Base-by-base conservation (phyloP, 2,329 filamentous ascomycete species). In the Bisporella sp. region DNA sequence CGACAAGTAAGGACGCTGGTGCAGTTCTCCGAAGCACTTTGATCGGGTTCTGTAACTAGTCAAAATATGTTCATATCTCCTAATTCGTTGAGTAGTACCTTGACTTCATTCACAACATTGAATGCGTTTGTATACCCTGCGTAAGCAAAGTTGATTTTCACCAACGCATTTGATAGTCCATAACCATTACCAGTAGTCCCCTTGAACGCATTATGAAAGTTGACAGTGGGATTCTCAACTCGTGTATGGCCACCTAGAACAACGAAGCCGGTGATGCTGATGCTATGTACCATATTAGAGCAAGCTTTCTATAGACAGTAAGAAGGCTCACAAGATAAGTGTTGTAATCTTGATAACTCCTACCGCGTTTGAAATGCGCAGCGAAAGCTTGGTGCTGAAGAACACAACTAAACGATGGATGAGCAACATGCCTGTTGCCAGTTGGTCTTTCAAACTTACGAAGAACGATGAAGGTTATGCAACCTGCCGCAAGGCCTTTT, bases 401-500 rank as follows among this genome's bases (percentile, higher is more conserved):
- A 77, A 62, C 5, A 76, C 65, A 28, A 71, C 71, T 65, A 31
- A 9, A 37, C 30, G 28, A 32, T 30, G 46, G 32, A 41, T 37
- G 11, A 6, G 28, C 29, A 41, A 43, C 9, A 45, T 46, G 30
- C 40, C 12, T 31, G 1, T 6, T 28, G 45, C n/a, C n/a, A 3
- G 11, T 41, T 21, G 21, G 31, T 13, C 9, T 44, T 9, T 49
- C 4, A 42, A 8, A 69, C 75, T 54, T 59, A 79, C 79, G 70
- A 1, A 83, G 54, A 1, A 76, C 59, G 11, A 70, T 69, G 57
- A 53, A 48, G 4, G 56, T 60, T 28, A 58, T 57, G 30, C 59
- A 56, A 1, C 78, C 82, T 29, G 86, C 67, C 0, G 84, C 84
- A 3, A 86, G 76, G 1, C 82, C 84, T 60, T 86, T 86, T 47